Conservation (phyloP, 1,284 basidiomycete species). For the Waitea zeae region DNA sequence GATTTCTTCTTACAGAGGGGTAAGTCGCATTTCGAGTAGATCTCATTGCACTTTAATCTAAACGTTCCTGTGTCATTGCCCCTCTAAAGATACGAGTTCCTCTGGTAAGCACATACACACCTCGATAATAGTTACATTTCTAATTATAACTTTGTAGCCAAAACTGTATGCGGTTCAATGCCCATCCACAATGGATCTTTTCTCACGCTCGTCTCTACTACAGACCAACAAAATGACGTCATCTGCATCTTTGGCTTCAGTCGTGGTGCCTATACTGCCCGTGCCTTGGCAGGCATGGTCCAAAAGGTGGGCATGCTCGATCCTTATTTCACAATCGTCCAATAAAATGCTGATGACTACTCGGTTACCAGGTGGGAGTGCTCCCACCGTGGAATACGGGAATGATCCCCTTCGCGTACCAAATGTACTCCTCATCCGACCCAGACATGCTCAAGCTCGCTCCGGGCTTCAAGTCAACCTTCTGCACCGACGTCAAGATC, state of each 20-base stretch:
- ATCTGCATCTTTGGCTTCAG: slow-evolving; percentile 47
- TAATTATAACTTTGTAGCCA: too few species aligned
- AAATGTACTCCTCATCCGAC: slow-evolving; percentile 21
- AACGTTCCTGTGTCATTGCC: too few species aligned
- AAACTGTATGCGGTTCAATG: too few species aligned
- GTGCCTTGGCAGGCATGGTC: slow-evolving; percentile 33
- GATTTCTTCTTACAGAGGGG: slow-evolving; percentile 37
- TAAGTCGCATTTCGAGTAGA: slow-evolving; percentile 13
- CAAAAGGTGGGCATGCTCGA: slow-evolving; percentile 38
- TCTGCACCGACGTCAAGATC: slow-evolving; percentile 14
- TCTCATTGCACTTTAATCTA: too few species aligned
- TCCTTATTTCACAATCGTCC: slow-evolving; percentile 32
- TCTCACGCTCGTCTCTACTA: neutral
- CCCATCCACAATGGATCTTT: too few species aligned
- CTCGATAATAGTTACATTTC: too few species aligned
- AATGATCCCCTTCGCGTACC: slow-evolving; percentile 27
- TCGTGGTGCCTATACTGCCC: slow-evolving; percentile 43
- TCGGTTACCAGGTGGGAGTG: too few species aligned
- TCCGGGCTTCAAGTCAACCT: slow-evolving; percentile 17
- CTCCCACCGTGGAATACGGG: slow-evolving; percentile 33
- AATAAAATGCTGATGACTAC: too few species aligned
- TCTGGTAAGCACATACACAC: too few species aligned
- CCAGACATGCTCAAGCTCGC: too few species aligned
- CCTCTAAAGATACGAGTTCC: too few species aligned
- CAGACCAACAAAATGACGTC: slow-evolving; percentile 22